These are phyloP conservation scores for Melastoma candidum DNA, from an alignment of 441 rosid species.

Conservation along the genomic window DNA sequence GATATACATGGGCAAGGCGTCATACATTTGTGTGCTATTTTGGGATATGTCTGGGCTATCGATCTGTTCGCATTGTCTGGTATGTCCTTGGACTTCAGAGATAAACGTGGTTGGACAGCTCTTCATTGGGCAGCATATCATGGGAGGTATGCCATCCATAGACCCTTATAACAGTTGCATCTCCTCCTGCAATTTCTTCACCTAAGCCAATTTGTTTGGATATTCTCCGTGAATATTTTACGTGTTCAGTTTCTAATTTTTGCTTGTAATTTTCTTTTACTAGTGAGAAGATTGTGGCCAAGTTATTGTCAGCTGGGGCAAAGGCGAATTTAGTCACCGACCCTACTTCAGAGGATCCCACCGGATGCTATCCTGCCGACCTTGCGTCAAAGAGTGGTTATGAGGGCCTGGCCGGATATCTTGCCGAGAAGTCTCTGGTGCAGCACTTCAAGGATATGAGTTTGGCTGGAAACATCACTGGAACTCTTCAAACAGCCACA, in stretches of 20 bases:
- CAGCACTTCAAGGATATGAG: constrained; percentile 76
- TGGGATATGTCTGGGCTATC: constrained; percentile 90
- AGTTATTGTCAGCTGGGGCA: constrained; percentile 87
- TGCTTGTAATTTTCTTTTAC: constrained; percentile 10
- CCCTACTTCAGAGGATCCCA: constrained; percentile 58
- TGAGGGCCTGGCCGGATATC: constrained; percentile 86
- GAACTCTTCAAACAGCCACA: constrained; percentile 45
- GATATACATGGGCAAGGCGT: constrained; percentile 86
- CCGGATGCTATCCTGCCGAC: constrained; percentile 84
- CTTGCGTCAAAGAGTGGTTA: constrained; percentile 66
- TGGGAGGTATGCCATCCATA: constrained; percentile 48
- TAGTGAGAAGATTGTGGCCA: constrained; percentile 97
- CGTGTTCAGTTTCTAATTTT: too few relatives aligned
- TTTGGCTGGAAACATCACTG: constrained; percentile 80
- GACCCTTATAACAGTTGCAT: too few relatives aligned
- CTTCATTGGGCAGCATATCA: constrained; percentile 95
- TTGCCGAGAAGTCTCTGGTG: constrained; percentile 77
- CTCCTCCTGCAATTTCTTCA: too few relatives aligned
- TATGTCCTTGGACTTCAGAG: constrained; percentile 77
- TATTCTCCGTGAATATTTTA: not conserved
- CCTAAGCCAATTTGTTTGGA: too few relatives aligned
- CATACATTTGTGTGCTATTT: constrained; percentile 83
- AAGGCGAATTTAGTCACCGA: constrained; percentile 91
- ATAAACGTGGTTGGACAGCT: constrained; percentile 96
- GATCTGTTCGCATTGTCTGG: constrained; percentile 62